Base-by-base conservation (phyloP, 129 eudicot genomes). In the Glebionis coronaria region DNA sequence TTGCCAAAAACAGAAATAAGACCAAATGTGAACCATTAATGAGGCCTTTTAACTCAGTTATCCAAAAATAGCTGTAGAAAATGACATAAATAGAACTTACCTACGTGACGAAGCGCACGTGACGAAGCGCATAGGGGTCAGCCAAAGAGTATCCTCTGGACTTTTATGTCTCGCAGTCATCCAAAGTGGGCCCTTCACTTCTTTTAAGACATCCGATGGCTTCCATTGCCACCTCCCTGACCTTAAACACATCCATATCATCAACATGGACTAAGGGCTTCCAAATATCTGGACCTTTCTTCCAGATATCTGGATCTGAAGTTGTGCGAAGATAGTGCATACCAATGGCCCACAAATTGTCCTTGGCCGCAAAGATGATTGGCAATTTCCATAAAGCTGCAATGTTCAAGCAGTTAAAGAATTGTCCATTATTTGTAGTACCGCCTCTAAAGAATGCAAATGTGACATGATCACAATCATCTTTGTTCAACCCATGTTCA, bases 61-160 rank as follows among this genome's bases (percentile, higher is more conserved):
- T n/a, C n/a, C n/a, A n/a, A n/a, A n/a, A n/a, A n/a, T n/a, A n/a
- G n/a, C n/a, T n/a, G n/a, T n/a, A n/a, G n/a, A n/a, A n/a, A n/a
- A 50, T 50, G 28, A 28, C 19, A 25, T 27, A 3, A 13, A 35
- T n/a, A 14, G 10, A 40, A 40, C 20, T 23, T 5, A 69, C 74
- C 74, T 44, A 65, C 65, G 74, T 69, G 55, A 56, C 74, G 74
- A n/a, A n/a, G n/a, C n/a, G n/a, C n/a, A n/a, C n/a, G n/a, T n/a
- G n/a, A n/a, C n/a, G n/a, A 44, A 69, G 74, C 65, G 56, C 74
- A 23, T 69, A 65, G 25, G 74, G 74, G 65, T 69, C 74, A 5
- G 74, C 74, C 74, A 69, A 69, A 14, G 74, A 69, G 74, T 69
- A 65, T 44, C 74, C 74, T 69, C 74, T 56, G 25, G 56, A 69